These are phyloP conservation scores for Dacryopinax spathularia DNA, from an alignment of 768 basidiomycete genomes.

Conservation along the genomic window DNA sequence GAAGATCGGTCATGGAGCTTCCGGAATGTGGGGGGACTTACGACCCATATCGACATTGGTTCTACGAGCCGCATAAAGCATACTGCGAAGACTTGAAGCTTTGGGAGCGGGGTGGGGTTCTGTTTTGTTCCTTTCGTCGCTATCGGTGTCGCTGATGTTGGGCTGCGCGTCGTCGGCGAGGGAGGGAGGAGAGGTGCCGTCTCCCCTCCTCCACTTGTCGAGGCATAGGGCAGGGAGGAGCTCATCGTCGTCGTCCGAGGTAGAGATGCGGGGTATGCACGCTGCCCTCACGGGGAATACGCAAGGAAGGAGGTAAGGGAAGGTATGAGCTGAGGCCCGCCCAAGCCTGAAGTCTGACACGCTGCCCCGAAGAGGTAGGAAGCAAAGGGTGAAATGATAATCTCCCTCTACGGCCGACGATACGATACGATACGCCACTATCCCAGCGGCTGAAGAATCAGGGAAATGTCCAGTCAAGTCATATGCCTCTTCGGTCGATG, in stretches of 20 bases:
- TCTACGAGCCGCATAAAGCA: conserved; percentile 11
- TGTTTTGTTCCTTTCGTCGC: neutral
- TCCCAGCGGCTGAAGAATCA: too few species aligned
- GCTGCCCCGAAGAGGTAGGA: too few species aligned
- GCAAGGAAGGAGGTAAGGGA: neutral
- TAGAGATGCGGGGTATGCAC: neutral
- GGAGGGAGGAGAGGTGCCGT: neutral
- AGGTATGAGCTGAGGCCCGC: neutral
- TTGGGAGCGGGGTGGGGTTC: conserved; percentile 11
- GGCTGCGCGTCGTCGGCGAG: neutral
- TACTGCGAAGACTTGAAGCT: conserved; percentile 11
- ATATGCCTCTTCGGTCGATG: too few species aligned
- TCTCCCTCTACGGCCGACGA: neutral
- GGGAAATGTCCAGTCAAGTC: too few species aligned
- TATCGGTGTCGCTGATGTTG: too few species aligned
- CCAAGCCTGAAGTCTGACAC: too few species aligned
- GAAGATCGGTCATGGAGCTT: neutral
- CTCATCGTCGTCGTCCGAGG: neutral
- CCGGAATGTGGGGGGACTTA: conserved; percentile 3
- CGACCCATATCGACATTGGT: conserved; percentile 9
- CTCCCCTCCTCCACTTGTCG: neutral
- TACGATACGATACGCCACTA: too few species aligned
- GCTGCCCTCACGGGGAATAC: neutral
- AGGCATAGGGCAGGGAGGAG: neutral
- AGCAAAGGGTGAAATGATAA: neutral